Evolutionary conservation across 257 asterid genomes (phyloP).

Genomic region (Plantago elongata): DNA sequence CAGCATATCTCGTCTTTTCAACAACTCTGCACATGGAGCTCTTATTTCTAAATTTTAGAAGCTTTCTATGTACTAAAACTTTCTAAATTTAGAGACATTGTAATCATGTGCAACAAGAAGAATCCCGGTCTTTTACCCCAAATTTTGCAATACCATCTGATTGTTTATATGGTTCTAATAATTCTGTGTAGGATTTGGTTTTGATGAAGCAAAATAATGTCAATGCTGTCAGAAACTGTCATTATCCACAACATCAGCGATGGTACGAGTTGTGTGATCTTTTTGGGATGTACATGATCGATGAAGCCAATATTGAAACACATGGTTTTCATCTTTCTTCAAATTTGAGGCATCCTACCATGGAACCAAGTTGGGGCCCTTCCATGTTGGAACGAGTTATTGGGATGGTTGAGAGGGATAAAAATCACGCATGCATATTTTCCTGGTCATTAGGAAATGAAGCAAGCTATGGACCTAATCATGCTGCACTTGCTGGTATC

Average conservation of each 20-base stretch:
- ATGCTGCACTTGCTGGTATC: slow-evolving; percentile 86
- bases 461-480: slow-evolving; percentile 93
- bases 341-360: slow-evolving; percentile 70
- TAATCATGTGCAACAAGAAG: no score
- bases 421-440: slow-evolving; percentile 86
- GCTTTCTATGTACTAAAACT: no score
- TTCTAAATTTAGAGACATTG: no score
- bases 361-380: slow-evolving; percentile 75
- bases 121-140: neutral
- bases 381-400: slow-evolving; percentile 91
- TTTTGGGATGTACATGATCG: slow-evolving; percentile 98
- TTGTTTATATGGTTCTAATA: neutral
- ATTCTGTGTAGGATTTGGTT: slow-evolving; percentile 66
- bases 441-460: slow-evolving; percentile 97
- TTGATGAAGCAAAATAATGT: slow-evolving; percentile 90
- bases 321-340: slow-evolving; percentile 82
- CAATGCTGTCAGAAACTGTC: slow-evolving; percentile 95
- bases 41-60: no score
- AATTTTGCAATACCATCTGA: slow-evolving; percentile 3
- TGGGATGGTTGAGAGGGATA: slow-evolving; percentile 98
- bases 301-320: slow-evolving; percentile 98
- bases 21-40: neutral
- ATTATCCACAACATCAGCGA: slow-evolving; percentile 91
- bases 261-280: slow-evolving; percentile 98
- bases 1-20: neutral